Evolutionary conservation across 768 basidiomycete genomes (phyloP).

Genomic region (Tricholoma furcatifolium): DNA sequence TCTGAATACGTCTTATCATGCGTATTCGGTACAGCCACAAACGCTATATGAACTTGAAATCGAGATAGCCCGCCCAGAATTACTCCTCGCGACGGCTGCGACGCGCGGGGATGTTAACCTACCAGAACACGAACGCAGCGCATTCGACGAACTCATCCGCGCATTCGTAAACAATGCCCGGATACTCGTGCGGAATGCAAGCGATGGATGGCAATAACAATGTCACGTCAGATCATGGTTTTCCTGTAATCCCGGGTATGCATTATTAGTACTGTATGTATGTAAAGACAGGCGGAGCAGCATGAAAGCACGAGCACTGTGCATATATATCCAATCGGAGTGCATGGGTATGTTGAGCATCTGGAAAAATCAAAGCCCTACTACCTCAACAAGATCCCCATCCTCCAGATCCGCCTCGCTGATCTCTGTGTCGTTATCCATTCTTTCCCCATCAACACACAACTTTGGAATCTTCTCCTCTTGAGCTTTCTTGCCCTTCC

Average conservation of each 20-base stretch:
- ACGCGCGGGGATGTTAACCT: conserved; percentile 62
- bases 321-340: background rate
- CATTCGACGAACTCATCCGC: conserved; percentile 89
- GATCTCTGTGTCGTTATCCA: conserved; percentile 59
- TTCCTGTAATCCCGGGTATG: too few relatives aligned
- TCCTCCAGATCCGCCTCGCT: conserved; percentile 73
- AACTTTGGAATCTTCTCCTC: conserved; percentile 44
- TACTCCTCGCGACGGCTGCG: conserved; percentile 69
- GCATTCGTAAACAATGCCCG: conserved; percentile 93
- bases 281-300: background rate
- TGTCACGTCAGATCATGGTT: background rate
- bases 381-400: conserved; percentile 76
- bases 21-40: conserved; percentile 42
- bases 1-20: conserved; percentile 2
- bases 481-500: conserved; percentile 9
- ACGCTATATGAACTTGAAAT: conserved; percentile 86
- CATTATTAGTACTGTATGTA: too few relatives aligned
- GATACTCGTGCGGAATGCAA: conserved; percentile 80
- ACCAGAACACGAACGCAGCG: conserved; percentile 62
- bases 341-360: background rate
- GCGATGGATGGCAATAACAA: conserved; percentile 45
- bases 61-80: conserved; percentile 72
- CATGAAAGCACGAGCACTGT: background rate
- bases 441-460: conserved; percentile 69
- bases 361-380: conserved; percentile 48